A percentile compares a stretch with the other conserved stretches of the same genome.
These are phyloP conservation scores for Candida dubliniensis DNA, from an alignment of 1,139 yeast genomes.

Conservation along the genomic window DNA sequence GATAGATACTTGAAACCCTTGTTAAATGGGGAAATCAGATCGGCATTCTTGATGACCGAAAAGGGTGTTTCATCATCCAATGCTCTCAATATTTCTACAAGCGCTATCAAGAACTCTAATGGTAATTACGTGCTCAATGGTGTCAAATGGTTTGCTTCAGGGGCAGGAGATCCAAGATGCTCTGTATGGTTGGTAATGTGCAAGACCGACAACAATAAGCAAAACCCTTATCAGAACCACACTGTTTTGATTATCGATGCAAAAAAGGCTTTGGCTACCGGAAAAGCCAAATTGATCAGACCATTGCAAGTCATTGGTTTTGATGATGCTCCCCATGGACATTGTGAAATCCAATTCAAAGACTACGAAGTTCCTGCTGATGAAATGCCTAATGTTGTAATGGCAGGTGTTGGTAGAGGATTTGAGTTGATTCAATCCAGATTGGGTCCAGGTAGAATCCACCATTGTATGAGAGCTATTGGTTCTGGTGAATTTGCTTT, in stretches of 20 bases:
- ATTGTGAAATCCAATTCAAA: conserved; percentile 59
- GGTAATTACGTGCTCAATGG: conserved; percentile 62
- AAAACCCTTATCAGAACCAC: conserved; percentile 52
- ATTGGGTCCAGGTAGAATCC: conserved; percentile 72
- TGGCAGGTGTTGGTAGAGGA: conserved; percentile 59
- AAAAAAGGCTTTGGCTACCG: conserved; percentile 50
- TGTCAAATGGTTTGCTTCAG: conserved; percentile 74
- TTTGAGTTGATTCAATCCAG: conserved; percentile 70
- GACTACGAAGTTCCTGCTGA: conserved; percentile 50
- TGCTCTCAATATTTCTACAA: conserved; percentile 60
- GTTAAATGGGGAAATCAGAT: conserved; percentile 58
- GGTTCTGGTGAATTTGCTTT: conserved; percentile 68
- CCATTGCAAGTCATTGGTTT: conserved; percentile 62
- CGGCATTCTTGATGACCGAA: conserved; percentile 75
- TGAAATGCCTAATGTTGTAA: conserved; percentile 38
- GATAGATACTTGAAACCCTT: conserved; percentile 56
- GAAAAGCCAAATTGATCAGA: conserved; percentile 51
- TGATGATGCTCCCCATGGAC: conserved; percentile 78
- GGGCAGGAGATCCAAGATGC: conserved; percentile 73
- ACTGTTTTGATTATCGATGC: conserved; percentile 61
- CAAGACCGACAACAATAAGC: conserved; percentile 44
- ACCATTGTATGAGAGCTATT: conserved; percentile 71
- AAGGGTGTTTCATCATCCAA: conserved; percentile 66
- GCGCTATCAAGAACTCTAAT: conserved; percentile 42
- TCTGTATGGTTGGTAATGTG: conserved; percentile 69